Conservation (phyloP, 768 basidiomycete genomes). For the Boletellus ananiceps region DNA sequence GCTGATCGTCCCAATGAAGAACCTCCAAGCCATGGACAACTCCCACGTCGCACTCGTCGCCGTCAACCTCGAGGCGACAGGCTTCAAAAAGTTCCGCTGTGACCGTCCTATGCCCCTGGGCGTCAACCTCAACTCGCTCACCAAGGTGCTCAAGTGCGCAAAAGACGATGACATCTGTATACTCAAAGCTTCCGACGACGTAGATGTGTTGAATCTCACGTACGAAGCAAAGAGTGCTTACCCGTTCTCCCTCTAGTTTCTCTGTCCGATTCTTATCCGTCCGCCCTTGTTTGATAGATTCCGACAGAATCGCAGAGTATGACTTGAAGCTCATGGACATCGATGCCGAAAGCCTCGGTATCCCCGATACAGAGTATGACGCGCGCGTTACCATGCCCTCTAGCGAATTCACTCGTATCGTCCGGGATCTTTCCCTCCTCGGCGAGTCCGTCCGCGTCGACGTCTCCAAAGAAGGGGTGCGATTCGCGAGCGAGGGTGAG, state of each 20-base stretch:
- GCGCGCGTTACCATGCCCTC: conserved; percentile 86
- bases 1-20: conserved; percentile 35
- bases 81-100: conserved; percentile 87
- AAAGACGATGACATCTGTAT: conserved; percentile 93
- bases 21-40: conserved; percentile 99
- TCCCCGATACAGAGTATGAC: conserved; percentile 97
- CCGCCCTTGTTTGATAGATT: conserved; percentile 43
- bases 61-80: conserved; percentile 71
- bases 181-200: conserved; percentile 87
- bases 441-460: conserved; percentile 96
- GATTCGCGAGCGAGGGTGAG: conserved; percentile 92
- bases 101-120: conserved; percentile 93
- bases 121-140: conserved; percentile 80
- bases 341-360: conserved; percentile 89
- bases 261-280: background rate
- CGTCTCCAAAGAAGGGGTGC: conserved; percentile 91
- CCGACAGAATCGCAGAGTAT: conserved; percentile 94
- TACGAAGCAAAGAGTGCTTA: conserved; percentile 86
- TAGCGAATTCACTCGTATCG: conserved; percentile 85
- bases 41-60: conserved; percentile 97
- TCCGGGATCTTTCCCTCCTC: conserved; percentile 82
- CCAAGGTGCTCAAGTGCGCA: conserved; percentile 95
- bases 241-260: background rate
- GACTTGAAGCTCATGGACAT: conserved; percentile 99
- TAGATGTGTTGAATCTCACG: conserved; percentile 79